These are phyloP conservation scores for Lobulomyces angularis DNA, from an alignment of 192 early-diverging fungal genomes.

Conservation along the genomic window DNA sequence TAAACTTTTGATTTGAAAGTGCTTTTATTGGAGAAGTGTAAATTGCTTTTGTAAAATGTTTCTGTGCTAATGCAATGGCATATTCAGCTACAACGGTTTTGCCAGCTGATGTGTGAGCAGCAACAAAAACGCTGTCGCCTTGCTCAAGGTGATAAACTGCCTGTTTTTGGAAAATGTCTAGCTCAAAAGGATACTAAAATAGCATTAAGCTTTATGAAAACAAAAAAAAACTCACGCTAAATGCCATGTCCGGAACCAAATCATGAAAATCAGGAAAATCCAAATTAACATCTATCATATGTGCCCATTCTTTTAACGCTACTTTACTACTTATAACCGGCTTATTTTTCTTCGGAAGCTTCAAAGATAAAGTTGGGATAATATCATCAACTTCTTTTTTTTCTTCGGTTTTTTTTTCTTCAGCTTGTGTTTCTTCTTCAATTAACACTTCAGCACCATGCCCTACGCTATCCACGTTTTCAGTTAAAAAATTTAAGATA, in stretches of 20 bases:
- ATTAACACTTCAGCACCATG: not conserved
- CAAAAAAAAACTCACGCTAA: constrained; percentile 26
- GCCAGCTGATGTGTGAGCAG: constrained; percentile 95
- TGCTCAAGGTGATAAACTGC: constrained; percentile 93
- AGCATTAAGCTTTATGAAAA: not conserved
- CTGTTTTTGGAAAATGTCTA: constrained; percentile 93
- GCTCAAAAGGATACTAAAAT: constrained; percentile 76
- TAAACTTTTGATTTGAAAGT: constrained; percentile 95
- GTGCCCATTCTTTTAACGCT: constrained; percentile 63
- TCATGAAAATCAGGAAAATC: constrained; percentile 82
- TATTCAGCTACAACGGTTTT: constrained; percentile 99
- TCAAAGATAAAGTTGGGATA: constrained; percentile 7
- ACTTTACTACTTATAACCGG: not conserved
- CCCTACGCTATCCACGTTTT: not conserved
- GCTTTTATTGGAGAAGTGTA: constrained; percentile 99
- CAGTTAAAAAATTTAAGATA: constrained; percentile 12
- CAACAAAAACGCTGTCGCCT: constrained; percentile 92
- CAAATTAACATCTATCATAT: constrained; percentile 76
- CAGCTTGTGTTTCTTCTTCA: constrained; percentile 1
- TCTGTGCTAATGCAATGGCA: constrained; percentile 82
- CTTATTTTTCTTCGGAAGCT: not conserved
- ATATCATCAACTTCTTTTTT: constrained; percentile 17
- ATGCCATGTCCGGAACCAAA: constrained; percentile 79
- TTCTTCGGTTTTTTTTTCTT: constrained; percentile 8
- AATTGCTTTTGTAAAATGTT: constrained; percentile 91